Base-by-base conservation (phyloP, 495 filamentous ascomycete genomes). In the Penicillium paxilli region DNA sequence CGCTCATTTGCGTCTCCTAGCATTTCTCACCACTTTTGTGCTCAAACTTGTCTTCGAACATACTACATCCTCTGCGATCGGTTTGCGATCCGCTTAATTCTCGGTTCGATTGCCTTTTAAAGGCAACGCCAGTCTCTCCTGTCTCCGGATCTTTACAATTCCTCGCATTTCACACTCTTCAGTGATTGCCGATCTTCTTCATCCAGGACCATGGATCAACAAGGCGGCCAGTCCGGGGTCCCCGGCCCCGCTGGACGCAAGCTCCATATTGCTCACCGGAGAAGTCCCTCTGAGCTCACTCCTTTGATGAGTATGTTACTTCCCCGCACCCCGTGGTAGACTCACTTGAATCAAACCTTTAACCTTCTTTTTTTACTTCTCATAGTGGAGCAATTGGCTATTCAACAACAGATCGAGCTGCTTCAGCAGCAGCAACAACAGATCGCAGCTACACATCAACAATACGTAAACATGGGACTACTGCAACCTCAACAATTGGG, bases 391-490 rank as follows among this genome's bases (percentile, higher is more conserved):
- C 95, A 98, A 87, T 83, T 98, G 62, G 92, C 94, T 66, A 89
- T 98, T 72, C 93, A 96, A 72, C 94, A 98, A 79, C 94, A 98
- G 73, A 97, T 98, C 67, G 92, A 98, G 75, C 80, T 93, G 73
- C 83, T 98, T 60, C 94, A 98, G 75, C 92, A 96, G 69, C 95
- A 98, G 67, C 94, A 98, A 66, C 95, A 98, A 73, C 95, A 98
- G 67, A 95, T 98, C 70, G 88, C 93, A 67, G 89, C 89, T 49
- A 92, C 91, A 47, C 92, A 97, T 60, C 92, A 96, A 72, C 93
- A 98, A 69, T 98, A 96, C 74, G 88, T 95, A 54, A 94, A 95
- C 69, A 93, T 98, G 89, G 91, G 91, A 59, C 87, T 98, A 78
- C 81, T 98, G 58, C 87, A 86, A 53, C 88, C 88, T 30, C 87